Evolutionary conservation across 1,284 basidiomycete genomes (phyloP), one percentile per base, ranked within the genome.

Genomic region (Sparassis latifolia): DNA sequence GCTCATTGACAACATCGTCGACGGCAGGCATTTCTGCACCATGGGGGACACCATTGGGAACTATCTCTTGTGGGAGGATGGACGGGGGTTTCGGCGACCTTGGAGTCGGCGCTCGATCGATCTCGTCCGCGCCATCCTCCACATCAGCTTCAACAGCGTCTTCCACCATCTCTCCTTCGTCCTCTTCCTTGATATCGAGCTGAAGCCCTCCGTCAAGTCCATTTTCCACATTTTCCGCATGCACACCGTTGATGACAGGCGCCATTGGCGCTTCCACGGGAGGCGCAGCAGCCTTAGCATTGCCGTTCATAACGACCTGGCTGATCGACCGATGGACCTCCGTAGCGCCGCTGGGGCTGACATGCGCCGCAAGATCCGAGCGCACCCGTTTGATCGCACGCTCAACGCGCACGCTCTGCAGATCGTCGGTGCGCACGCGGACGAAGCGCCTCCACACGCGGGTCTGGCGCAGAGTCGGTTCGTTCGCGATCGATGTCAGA

Each of bases 371-470:
- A n/a, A 90, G 70, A 68, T 93, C 92, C 47, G 87, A 90, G 49
- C 89, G 76, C 12, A 91, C 89, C 42, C 88, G 82, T 69, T 92
- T 90, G 66, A 94, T 89, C 3, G 91, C 85, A 52, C 92, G 78
- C 68, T 94, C 91, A 42, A 89, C 82, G 42, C 90, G 81, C 3
- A 86, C 84, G 61, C 89, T 92, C 70, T 92, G 84, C 44, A 94
- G 69, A 65, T 94, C 91, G 62, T 94, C 92, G 3, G 82, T 84
- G 54, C 90, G 79, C 20, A 92, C 89, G 40, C 83, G 76, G 45
- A 92, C 83, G 58, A 94, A 94, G n/a, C 87, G 79, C 62, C 85
- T 86, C 91, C 91, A 94, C 2, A 80, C 73, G 47, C 86, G 79
- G 41, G 81, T 72, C 51, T 79, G 75, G 42, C 86, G 80, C 32